These are phyloP conservation scores for Ogataea paradorogensis DNA, from an alignment of 805 yeast species.

Conservation along the genomic window DNA sequence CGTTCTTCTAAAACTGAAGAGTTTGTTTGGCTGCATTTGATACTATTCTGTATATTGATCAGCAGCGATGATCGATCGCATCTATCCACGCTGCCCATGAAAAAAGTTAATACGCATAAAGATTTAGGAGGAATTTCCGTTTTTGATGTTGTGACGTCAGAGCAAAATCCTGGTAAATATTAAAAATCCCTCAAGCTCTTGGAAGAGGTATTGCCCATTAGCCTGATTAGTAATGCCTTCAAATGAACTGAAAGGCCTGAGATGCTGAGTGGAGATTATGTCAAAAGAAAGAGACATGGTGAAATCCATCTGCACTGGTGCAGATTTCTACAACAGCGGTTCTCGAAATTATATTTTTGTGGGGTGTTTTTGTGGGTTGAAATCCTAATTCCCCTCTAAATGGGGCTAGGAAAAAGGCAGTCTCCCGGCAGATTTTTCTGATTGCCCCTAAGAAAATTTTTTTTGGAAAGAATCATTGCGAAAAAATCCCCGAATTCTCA, in stretches of 20 bases:
- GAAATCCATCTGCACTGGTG: no score
- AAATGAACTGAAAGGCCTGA: no score
- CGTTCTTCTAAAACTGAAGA: background rate
- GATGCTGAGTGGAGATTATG: no score
- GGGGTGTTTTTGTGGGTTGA: background rate
- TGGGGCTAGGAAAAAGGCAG: background rate
- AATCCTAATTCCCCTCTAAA: background rate
- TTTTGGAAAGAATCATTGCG: background rate
- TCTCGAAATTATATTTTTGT: no score
- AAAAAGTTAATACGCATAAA: background rate
- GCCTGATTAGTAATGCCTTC: background rate
- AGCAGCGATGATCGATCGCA: background rate
- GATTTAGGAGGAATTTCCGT: background rate
- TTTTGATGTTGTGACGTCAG: constrained; percentile 1
- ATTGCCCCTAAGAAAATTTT: constrained; percentile 5
- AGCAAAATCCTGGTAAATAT: background rate
- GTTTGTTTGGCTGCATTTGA: background rate
- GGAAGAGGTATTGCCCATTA: background rate
- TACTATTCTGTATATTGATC: background rate
- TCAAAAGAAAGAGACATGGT: no score
- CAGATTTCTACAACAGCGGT: no score
- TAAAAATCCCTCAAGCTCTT: constrained; percentile 7
- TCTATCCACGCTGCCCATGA: background rate
- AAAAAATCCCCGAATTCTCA: background rate
- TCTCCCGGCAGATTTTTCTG: background rate